These are phyloP conservation scores for Massariosphaeria phaeospora DNA, from an alignment of 495 filamentous ascomycete genomes.

Conservation along the genomic window DNA sequence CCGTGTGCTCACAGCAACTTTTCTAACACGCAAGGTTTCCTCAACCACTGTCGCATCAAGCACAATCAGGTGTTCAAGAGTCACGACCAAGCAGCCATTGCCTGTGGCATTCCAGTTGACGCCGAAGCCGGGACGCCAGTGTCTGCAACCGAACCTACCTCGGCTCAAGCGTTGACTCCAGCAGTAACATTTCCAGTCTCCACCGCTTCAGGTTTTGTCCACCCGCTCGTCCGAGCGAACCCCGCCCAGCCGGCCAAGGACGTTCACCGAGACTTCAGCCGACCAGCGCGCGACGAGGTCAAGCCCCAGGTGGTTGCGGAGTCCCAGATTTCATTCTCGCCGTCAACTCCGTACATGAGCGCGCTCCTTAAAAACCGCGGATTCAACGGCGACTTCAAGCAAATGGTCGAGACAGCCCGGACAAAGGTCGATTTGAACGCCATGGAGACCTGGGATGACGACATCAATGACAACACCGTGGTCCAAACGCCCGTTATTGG, in stretches of 20 bases:
- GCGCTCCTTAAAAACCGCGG: constrained; percentile 62
- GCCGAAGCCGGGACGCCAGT: constrained; percentile 29
- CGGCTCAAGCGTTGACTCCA: constrained; percentile 13
- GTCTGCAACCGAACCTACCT: constrained; percentile 16
- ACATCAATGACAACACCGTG: constrained; percentile 14
- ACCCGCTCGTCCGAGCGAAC: constrained; percentile 28
- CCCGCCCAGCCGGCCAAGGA: constrained; percentile 21
- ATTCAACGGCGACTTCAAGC: constrained; percentile 39
- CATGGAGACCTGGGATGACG: constrained; percentile 28
- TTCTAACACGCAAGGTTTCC: constrained; percentile 91
- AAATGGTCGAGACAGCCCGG: constrained; percentile 27
- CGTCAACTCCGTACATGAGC: constrained; percentile 72
- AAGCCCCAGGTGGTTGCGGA: background rate
- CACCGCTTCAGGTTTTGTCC: constrained; percentile 24
- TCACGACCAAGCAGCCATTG: constrained; percentile 89
- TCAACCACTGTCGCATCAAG: constrained; percentile 96
- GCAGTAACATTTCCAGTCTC: constrained; percentile 20
- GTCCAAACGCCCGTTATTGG: constrained; percentile 11
- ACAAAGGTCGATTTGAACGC: constrained; percentile 22
- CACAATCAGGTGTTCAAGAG: constrained; percentile 87
- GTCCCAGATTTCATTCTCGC: constrained; percentile 50
- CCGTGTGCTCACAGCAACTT: constrained; percentile 87
- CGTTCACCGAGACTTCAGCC: constrained; percentile 22
- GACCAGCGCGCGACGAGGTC: constrained; percentile 5
- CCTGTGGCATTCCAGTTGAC: constrained; percentile 77